phyloP scores from a whole-genome alignment of 2,329 filamentous ascomycete genomes.

The Fusarium penzigii region DNA sequence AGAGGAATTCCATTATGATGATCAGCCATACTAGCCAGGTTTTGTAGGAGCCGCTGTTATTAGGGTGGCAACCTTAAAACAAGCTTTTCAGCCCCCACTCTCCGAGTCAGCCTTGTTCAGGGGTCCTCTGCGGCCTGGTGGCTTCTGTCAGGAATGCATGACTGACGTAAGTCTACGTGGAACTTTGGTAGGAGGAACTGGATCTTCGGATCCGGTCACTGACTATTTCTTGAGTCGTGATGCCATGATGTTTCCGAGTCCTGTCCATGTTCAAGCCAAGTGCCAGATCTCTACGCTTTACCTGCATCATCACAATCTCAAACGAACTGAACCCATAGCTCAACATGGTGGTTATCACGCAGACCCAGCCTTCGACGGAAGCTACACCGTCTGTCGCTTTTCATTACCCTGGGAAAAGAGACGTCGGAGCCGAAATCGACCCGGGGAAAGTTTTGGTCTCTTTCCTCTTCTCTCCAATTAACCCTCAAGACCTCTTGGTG shows the following conservation, averaged over 20 bases:
- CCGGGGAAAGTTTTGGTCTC: constrained; percentile 2
- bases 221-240: neutral
- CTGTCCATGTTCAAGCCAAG: neutral
- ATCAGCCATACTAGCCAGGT: too few species aligned
- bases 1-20: too few species aligned
- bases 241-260: neutral
- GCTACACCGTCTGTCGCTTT: neutral
- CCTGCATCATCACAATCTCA: neutral
- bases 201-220: neutral
- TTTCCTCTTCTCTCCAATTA: constrained; percentile 10
- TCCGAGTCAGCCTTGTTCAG: too few species aligned
- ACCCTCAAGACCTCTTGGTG: constrained; percentile 13
- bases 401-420: neutral
- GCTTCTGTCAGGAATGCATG: too few species aligned
- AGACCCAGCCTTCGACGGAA: neutral
- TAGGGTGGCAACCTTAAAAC: too few species aligned
- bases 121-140: too few species aligned
- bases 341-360: neutral
- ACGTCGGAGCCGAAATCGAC: neutral
- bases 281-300: neutral
- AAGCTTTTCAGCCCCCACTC: too few species aligned
- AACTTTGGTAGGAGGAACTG: neutral
- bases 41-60: too few species aligned
- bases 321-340: neutral
- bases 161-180: too few species aligned